Evolutionary conservation across 768 basidiomycete genomes (phyloP), one percentile per base, ranked within the genome.

Genomic region (Psilocybe subaeruginosa): DNA sequence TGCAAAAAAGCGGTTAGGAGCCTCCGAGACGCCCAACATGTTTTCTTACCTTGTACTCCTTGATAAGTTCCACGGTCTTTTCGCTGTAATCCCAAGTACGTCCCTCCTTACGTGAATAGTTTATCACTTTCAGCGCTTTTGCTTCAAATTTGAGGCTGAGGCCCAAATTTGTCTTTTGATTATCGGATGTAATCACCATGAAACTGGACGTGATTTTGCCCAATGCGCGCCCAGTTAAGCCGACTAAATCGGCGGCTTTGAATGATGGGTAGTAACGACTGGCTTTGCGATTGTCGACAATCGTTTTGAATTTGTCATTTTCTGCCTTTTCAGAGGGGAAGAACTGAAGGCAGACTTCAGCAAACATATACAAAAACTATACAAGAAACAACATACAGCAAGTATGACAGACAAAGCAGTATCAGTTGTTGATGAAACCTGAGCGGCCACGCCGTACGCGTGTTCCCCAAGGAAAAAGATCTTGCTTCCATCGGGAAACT

Each of bases 381-480:
- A 23, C 23, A 23, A 23, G 23, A 23, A 19, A 62, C 30, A 60
- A 71, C 81, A 62, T 69, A 97, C 95, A n/a, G 95, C 96, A 60
- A 98, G 84, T 47, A 93, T 76, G 51, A 99, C 91, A 8, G 93
- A 89, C 11, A 99, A 76, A 1, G 85, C 79, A 2, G 83, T 81
- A 3, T 91, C 85, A 0, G 83, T 84, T 0, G 94, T 93, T 0
- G 77, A 82, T 41, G 86, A 82, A 9, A 99, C 93, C 68, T 95
- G 92, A 0, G 96, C 95, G 12, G 97, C 94, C 2, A 93, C 89
- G n/a, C 97, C 97, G 69, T 97, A 99, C 0, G 92, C 94, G 71
- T 94, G 89, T 69, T 93, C 90, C 14, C 97, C 96, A 6, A 99
- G 82, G 86, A 98, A 99, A 77, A 99, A 97, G 30, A 99, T 92